Percentiles rank a stretch among this genome's conserved stretches.
These are phyloP conservation scores for Lentinus tigrinus DNA, from an alignment of 768 basidiomycete species.

Conservation along the genomic window DNA sequence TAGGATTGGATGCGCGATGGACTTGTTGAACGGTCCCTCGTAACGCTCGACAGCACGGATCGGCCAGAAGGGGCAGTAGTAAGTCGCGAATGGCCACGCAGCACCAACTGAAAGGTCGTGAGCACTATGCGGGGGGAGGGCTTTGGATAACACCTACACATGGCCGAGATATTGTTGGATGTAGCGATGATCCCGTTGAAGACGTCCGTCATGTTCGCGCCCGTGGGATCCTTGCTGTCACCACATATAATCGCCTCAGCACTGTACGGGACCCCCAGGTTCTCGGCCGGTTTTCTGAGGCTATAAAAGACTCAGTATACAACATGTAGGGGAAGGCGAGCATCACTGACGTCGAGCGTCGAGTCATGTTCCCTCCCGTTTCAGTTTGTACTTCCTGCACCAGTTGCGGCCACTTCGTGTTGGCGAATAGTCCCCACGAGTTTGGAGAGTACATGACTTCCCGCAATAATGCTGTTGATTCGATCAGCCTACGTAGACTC, in stretches of 20 bases:
- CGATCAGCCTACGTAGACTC: background rate
- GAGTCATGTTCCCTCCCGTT: background rate
- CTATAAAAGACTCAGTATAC: background rate
- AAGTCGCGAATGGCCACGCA: background rate
- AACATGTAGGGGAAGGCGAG: no score
- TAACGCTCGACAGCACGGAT: constrained; percentile 11
- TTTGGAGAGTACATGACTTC: background rate
- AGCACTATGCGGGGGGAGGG: no score
- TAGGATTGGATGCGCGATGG: constrained; percentile 4
- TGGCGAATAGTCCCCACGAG: background rate
- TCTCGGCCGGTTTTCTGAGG: background rate
- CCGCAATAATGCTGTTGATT: background rate
- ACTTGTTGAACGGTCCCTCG: constrained; percentile 10
- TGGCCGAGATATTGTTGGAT: background rate
- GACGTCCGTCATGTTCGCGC: background rate
- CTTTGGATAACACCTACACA: background rate
- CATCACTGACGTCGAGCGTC: background rate
- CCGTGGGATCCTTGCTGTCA: background rate
- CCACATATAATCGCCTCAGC: background rate
- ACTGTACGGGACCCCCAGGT: background rate
- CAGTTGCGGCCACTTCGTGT: background rate
- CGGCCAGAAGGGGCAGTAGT: constrained; percentile 11
- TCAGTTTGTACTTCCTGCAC: background rate
- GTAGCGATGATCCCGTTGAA: background rate
- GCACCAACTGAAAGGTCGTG: background rate